phyloP scores from a whole-genome alignment of 2,329 filamentous ascomycete species.

The Colletotrichum sp. region DNA sequence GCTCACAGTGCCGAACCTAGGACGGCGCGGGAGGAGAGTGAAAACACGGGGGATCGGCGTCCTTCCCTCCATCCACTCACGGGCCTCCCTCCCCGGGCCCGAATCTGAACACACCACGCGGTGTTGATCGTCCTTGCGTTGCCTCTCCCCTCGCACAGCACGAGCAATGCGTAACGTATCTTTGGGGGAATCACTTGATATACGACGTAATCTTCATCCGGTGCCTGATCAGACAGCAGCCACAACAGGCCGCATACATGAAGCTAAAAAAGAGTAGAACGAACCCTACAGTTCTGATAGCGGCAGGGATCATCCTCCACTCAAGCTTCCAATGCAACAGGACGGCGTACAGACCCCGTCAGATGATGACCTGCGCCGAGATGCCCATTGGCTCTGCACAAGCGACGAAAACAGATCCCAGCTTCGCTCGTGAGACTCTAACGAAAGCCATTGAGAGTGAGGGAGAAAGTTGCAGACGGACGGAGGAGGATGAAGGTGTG shows the following conservation, averaged over 20 bases:
- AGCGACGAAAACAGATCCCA: constrained; percentile 7
- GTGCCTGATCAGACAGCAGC: neutral
- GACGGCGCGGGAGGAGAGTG: neutral
- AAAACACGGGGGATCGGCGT: neutral
- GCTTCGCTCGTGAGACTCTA: neutral
- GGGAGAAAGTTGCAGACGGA: no score
- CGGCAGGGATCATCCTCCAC: neutral
- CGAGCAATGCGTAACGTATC: neutral
- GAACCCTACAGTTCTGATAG: neutral
- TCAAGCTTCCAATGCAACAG: neutral
- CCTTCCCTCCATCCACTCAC: neutral
- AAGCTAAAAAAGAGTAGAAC: neutral
- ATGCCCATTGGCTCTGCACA: neutral
- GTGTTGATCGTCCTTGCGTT: neutral
- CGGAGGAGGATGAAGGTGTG: neutral
- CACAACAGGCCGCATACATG: neutral
- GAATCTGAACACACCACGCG: neutral
- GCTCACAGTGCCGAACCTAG: neutral
- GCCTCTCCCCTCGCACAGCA: neutral
- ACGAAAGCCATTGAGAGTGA: neutral
- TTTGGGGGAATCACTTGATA: neutral
- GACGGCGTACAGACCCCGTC: neutral
- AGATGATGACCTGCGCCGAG: neutral
- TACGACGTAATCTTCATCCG: neutral
- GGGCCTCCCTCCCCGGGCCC: neutral